phyloP scores from a whole-genome alignment of 306 rosid species.

The Chamaecrista fasciculata region DNA sequence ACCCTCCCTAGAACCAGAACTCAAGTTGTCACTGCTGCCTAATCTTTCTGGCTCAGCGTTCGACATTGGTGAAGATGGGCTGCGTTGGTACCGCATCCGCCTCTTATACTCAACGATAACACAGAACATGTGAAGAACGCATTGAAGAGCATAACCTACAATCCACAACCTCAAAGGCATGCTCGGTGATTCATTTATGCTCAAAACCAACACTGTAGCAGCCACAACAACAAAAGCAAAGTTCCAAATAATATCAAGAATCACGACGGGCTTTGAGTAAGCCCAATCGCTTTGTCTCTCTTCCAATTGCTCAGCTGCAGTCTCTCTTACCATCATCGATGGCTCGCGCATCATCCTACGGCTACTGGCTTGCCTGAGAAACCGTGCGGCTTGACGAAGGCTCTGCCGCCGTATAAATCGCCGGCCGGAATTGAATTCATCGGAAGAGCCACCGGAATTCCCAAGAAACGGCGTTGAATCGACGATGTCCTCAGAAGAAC shows the following conservation, averaged over 20 bases:
- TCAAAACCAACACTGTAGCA: slow-evolving; percentile 50
- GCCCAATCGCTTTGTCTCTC: slow-evolving; percentile 99
- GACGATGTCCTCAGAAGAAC: slow-evolving; percentile 58
- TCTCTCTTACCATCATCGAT: slow-evolving; percentile 85
- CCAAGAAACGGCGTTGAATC: slow-evolving; percentile 70
- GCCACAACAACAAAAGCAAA: slow-evolving; percentile 68
- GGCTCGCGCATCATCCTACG: slow-evolving; percentile 90
- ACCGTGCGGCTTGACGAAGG: slow-evolving; percentile 89
- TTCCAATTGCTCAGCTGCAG: slow-evolving; percentile 94
- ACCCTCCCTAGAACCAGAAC: slow-evolving; percentile 46
- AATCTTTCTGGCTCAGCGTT: slow-evolving; percentile 34
- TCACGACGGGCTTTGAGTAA: slow-evolving; percentile 86
- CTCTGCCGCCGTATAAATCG: slow-evolving; percentile 60
- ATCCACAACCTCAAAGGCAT: slow-evolving; percentile 82
- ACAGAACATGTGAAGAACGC: slow-evolving; percentile 64
- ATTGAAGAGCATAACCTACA: slow-evolving; percentile 74
- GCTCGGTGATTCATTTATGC: slow-evolving; percentile 56
- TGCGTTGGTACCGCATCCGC: slow-evolving; percentile 38
- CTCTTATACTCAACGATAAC: slow-evolving; percentile 67
- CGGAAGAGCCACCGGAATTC: slow-evolving; percentile 52
- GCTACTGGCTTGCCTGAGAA: slow-evolving; percentile 83
- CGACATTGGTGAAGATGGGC: background rate
- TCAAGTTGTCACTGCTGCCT: slow-evolving; percentile 40
- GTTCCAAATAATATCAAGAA: slow-evolving; percentile 85
- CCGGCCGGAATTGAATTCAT: slow-evolving; percentile 57